A percentile compares a stretch with the other conserved stretches of the same genome.
These are phyloP conservation scores for Rubroshorea leprosula DNA, from an alignment of 345 rosid genomes.

Conservation along the genomic window DNA sequence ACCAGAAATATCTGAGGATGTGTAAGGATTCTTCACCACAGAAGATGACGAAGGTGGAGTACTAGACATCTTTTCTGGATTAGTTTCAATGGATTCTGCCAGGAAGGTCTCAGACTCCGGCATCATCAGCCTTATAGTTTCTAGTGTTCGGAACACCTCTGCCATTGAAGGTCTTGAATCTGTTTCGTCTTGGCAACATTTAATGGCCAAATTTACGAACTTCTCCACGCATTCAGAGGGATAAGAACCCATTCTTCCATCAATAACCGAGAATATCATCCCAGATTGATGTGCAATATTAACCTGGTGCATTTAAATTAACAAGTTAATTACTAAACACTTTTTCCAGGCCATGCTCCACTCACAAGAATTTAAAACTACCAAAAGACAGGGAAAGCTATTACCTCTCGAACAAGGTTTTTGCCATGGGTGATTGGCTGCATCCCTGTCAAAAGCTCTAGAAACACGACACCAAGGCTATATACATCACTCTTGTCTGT, in stretches of 20 bases:
- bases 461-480: conserved; percentile 87
- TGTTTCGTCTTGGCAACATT: conserved; percentile 63
- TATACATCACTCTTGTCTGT: conserved; percentile 98
- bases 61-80: conserved; percentile 8
- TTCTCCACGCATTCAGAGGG: conserved; percentile 77
- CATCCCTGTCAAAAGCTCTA: conserved; percentile 93
- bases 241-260: conserved; percentile 88
- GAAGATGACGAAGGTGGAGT: conserved; percentile 36
- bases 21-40: too few relatives aligned
- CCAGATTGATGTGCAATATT: conserved; percentile 67
- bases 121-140: conserved; percentile 53
- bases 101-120: conserved; percentile 42
- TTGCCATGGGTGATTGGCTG: conserved; percentile 90
- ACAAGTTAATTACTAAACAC: background rate
- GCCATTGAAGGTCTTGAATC: conserved; percentile 85
- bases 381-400: too few relatives aligned
- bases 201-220: too few relatives aligned
- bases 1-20: too few relatives aligned
- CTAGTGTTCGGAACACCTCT: conserved; percentile 83
- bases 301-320: conserved; percentile 36
- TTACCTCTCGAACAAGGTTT: conserved; percentile 89
- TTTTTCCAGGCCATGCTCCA: too few relatives aligned
- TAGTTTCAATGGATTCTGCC: conserved; percentile 9
- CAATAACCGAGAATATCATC: conserved; percentile 65
- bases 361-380: background rate